Evolutionary conservation across 192 early-diverging fungal species (phyloP).

Genomic region (Powellomyces hirtus): DNA sequence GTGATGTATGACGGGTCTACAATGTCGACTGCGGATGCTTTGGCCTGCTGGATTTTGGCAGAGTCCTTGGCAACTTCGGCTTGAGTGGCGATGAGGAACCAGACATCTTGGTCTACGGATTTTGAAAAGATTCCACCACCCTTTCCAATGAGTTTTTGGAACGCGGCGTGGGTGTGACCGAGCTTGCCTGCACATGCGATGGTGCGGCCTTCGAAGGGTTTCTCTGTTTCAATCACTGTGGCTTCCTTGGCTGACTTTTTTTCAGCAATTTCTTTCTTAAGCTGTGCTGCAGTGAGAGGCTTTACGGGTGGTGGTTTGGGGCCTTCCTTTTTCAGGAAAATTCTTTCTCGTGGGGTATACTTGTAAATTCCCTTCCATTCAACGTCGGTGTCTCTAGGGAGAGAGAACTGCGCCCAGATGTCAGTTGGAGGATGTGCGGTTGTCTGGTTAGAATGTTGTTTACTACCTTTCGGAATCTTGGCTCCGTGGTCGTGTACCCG

Average conservation of each 20-base stretch:
- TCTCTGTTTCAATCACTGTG: slow-evolving; percentile 2
- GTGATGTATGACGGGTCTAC: slow-evolving; percentile 15
- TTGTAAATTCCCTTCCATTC: not conserved
- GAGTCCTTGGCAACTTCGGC: not conserved
- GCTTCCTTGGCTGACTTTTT: not conserved
- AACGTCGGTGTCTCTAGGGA: not conserved
- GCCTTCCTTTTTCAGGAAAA: not conserved
- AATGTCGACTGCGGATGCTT: not conserved
- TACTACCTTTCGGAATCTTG: slow-evolving; percentile 9
- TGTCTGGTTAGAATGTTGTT: no score
- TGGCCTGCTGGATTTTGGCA: not conserved
- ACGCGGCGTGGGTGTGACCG: not conserved
- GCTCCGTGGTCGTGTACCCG: not conserved
- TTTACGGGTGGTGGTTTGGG: not conserved
- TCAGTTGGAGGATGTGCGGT: no score
- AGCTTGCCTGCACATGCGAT: slow-evolving; percentile 15
- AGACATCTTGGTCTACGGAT: not conserved
- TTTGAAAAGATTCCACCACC: slow-evolving; percentile 5
- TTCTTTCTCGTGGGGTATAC: not conserved
- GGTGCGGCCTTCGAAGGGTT: slow-evolving; percentile 10
- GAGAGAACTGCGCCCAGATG: no score
- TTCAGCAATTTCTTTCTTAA: not conserved
- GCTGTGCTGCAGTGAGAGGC: not conserved
- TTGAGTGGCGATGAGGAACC: not conserved
- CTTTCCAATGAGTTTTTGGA: slow-evolving; percentile 1